A percentile compares a stretch with the other conserved stretches of the same genome.
Evolutionary conservation across 2,329 filamentous ascomycete genomes (phyloP).

Genomic region (Epichloe uncinata): DNA sequence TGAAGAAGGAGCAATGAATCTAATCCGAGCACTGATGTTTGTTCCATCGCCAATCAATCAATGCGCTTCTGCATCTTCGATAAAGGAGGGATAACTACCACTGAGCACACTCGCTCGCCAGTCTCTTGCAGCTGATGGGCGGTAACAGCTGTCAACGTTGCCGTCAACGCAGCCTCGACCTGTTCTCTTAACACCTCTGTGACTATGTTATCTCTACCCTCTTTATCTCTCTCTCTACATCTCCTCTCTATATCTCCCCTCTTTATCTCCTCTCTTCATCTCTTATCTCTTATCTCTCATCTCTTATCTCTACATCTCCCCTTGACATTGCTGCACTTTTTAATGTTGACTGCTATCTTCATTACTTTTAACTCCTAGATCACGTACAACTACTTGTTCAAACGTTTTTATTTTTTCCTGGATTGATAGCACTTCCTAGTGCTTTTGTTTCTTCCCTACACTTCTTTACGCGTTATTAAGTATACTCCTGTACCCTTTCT

Average conservation of each 20-base stretch:
- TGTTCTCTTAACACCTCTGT: neutral
- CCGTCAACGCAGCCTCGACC: neutral
- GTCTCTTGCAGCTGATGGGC: neutral
- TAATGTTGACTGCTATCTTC: too few relatives aligned
- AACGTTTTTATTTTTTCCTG: too few relatives aligned
- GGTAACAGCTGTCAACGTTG: neutral
- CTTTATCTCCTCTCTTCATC: neutral
- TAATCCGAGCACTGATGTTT: too few relatives aligned
- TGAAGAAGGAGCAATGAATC: too few relatives aligned
- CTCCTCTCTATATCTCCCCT: too few relatives aligned
- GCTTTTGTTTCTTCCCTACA: neutral
- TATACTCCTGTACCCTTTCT: neutral
- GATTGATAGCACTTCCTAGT: neutral
- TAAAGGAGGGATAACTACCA: too few relatives aligned
- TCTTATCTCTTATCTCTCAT: too few relatives aligned
- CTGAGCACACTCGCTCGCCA: neutral
- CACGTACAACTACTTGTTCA: neutral
- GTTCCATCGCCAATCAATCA: neutral
- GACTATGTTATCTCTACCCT: neutral
- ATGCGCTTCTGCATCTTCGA: neutral
- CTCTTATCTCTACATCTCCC: too few relatives aligned
- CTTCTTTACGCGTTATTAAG: too few relatives aligned
- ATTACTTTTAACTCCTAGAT: neutral
- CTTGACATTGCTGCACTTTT: too few relatives aligned
- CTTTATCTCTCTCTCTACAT: neutral